Base-by-base conservation (phyloP, 1,139 yeast species). In the Hyphopichia khmerensis region DNA sequence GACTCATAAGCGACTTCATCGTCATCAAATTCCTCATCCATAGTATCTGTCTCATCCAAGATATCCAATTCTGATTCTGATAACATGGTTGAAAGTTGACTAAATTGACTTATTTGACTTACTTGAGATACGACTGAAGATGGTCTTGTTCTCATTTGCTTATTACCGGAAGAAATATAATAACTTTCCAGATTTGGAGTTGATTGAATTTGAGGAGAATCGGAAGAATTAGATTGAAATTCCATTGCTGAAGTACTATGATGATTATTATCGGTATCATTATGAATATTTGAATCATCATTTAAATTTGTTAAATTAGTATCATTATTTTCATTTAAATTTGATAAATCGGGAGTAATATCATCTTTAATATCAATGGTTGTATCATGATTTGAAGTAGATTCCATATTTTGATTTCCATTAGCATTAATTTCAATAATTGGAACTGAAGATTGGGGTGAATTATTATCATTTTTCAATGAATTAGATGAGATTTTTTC, bases 61-160 rank as follows among this genome's bases (percentile, higher is more conserved):
- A 64, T 51, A 45, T 72, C 74, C 51, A 70, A 48, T 53, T 75
- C 79, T 5, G 74, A 69, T 43, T 70, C 79, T 8, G 77, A 69
- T 51, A 71, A 50, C 72, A 70, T 70, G 23, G 77, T 75, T 2
- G 82, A 77, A 49, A 77, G 69, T 50, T 82, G 86, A 40, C 87
- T 80, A 33, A 76, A 54, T 40, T 75, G 79, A 45, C 82, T 77
- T 19, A 74, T 52, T 49, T 78, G 78, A 43, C 86, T 80, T 30
- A 77, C 67, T 51, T 82, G 87, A 0, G 91, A 84, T 2, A 84
- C 64, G 64, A 83, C 77, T 0, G 91, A 84, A 4, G 80, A 70
- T 2, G 91, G 90, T 41, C 93, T 65, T 4, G 74, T 66, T 41
- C 73, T 62, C 32, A 33, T 29, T 33, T 32, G 42, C 33, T 35